Conservation (phyloP, 2,329 filamentous ascomycete species). For the Fusarium burgessii region DNA sequence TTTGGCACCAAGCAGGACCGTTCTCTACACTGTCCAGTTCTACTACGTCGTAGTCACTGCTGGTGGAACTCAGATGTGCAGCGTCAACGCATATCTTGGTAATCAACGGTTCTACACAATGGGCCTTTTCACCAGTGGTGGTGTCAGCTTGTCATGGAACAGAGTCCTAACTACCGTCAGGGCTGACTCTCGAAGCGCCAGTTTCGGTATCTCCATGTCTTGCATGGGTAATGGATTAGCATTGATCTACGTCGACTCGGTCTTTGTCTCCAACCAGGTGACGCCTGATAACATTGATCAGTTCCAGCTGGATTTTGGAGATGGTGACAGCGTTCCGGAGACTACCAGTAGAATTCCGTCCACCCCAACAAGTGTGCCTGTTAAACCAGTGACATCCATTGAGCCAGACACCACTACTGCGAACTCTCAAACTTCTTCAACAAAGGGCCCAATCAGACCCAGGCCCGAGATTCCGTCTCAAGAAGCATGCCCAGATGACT, state of each 20-base stretch:
- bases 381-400: neutral
- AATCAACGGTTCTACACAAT: constrained; percentile 1
- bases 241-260: constrained; percentile 7
- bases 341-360: neutral
- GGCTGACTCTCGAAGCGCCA: neutral
- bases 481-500: neutral
- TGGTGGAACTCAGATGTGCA: neutral
- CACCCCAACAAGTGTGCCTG: neutral
- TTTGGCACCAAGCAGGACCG: neutral
- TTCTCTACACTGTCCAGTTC: constrained; percentile 27
- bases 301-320: constrained; percentile 10
- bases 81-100: neutral
- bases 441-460: neutral
- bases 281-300: constrained; percentile 15
- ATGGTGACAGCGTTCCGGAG: neutral
- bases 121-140: neutral
- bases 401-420: neutral
- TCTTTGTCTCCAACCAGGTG: constrained; percentile 28
- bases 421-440: neutral
- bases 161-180: constrained; percentile 9
- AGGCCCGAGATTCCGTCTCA: neutral
- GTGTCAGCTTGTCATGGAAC: neutral
- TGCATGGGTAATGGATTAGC: constrained; percentile 1
- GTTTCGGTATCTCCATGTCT: constrained; percentile 12
- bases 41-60: constrained; percentile 7